Conservation (phyloP, 2,329 filamentous ascomycete genomes). For the Paecilomyces sp. region DNA sequence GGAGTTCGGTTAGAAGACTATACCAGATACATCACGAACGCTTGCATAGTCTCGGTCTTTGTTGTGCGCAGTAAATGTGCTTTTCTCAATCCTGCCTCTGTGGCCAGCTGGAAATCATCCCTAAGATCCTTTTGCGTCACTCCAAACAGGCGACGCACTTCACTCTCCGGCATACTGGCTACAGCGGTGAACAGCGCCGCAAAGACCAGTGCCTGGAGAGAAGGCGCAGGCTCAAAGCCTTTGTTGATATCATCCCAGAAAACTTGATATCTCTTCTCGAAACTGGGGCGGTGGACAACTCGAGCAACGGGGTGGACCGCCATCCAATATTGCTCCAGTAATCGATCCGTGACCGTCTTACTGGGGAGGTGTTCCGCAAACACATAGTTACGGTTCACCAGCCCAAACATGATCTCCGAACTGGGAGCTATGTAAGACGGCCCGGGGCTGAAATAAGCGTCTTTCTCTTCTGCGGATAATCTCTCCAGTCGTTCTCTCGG, state of each 20-base stretch:
- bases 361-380: slow-evolving; percentile 57
- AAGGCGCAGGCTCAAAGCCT: slow-evolving; percentile 55
- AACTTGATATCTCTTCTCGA: slow-evolving; percentile 55
- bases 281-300: slow-evolving; percentile 60
- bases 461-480: not conserved
- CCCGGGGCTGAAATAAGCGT: slow-evolving; percentile 55
- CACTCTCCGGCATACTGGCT: slow-evolving; percentile 56
- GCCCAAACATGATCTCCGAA: slow-evolving; percentile 60
- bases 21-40: slow-evolving; percentile 69
- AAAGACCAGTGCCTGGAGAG: slow-evolving; percentile 63
- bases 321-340: slow-evolving; percentile 61
- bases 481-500: not conserved
- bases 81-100: slow-evolving; percentile 60
- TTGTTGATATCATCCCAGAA: slow-evolving; percentile 59
- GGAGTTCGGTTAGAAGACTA: not conserved
- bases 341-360: slow-evolving; percentile 49
- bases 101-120: slow-evolving; percentile 57
- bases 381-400: slow-evolving; percentile 41
- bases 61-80: slow-evolving; percentile 66
- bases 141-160: slow-evolving; percentile 47
- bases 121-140: slow-evolving; percentile 52
- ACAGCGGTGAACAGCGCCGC: slow-evolving; percentile 62
- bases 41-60: slow-evolving; percentile 67
- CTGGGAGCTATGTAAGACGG: slow-evolving; percentile 61
- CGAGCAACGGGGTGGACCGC: slow-evolving; percentile 62